Conservation (phyloP, 1,284 basidiomycete genomes). For the Sporisorium sorghi region DNA sequence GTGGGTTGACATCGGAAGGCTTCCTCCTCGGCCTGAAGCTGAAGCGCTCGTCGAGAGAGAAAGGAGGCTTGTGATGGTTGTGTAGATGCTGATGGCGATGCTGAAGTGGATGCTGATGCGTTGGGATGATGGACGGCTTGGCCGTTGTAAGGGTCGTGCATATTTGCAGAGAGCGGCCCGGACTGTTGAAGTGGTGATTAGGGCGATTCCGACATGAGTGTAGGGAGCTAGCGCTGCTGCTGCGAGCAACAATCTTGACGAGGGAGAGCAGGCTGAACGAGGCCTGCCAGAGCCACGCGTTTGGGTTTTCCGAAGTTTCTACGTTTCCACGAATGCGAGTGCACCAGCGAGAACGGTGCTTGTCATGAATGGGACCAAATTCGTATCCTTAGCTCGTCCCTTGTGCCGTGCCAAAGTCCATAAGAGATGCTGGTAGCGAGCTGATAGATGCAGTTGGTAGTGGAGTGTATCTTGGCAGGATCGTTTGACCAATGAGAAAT, state of each 20-base stretch:
- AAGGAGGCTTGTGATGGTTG: slow-evolving; percentile 23
- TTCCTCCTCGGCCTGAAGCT: slow-evolving; percentile 54
- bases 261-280: neutral
- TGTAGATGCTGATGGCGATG: slow-evolving; percentile 3
- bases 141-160: slow-evolving; percentile 13
- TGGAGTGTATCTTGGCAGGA: too few relatives aligned
- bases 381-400: too few relatives aligned
- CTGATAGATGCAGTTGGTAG: neutral
- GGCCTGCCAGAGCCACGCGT: neutral
- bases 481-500: too few relatives aligned
- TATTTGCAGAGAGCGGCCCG: slow-evolving; percentile 6
- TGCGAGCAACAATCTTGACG: neutral
- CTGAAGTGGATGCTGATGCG: neutral
- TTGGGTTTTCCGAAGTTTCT: neutral
- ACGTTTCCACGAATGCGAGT: neutral
- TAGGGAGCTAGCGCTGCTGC: neutral
- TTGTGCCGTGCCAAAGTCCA: too few relatives aligned
- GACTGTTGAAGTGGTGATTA: slow-evolving; percentile 2
- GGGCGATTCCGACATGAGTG: slow-evolving; percentile 6
- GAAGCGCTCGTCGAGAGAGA: slow-evolving; percentile 39
- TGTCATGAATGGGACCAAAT: neutral
- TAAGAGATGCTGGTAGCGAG: neutral
- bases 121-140: slow-evolving; percentile 9
- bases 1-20: slow-evolving; percentile 28
- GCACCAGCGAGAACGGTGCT: neutral